Evolutionary conservation across 2,329 filamentous ascomycete genomes (phyloP), one percentile per base, ranked within the genome.

Genomic region (Aspergillus pseudoglaucus): DNA sequence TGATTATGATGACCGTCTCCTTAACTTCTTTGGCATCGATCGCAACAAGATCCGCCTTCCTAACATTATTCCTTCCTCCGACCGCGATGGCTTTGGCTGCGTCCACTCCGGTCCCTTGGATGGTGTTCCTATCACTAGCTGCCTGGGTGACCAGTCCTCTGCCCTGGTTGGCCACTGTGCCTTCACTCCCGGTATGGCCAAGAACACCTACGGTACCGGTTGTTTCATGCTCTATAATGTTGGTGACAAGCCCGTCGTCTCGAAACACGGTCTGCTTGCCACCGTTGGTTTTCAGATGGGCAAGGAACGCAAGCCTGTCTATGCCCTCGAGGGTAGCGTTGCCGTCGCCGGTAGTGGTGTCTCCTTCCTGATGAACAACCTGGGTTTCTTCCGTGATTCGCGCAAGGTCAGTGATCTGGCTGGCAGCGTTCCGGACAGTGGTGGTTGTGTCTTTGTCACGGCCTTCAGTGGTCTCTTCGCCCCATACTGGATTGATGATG

Each of bases 401-500:
- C 72, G 78, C 54, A 81, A 84, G 63, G 81, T 87, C 64, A 81
- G 76, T 56, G 80, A 84, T 50, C 69, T 86, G 40, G 83, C 83
- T 6, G 76, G 76, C 39, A 80, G 76, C 1, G 83, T 87, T 6
- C 68, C 77, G 35, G 85, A 95, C 66, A 94, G 86, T 52, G 90
- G 89, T 47, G 90, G 90, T 6, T 85, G 90, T 47, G 81, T 90
- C 15, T 84, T 95, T 59, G 90, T 95, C 51, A 95, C 90, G 2
- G 90, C 90, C 1, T 95, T 95, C 65, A 90, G 85, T 66, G 90
- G 90, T 46, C 78, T 95, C 2, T 95, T 95, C 64, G 90, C 90
- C 1, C 90, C 90, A 0, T 95, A 95, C 69, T 95, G 90, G 90
- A 91, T 95, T 52, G 89, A 95, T 63, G 88, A 94, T 69, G 89